phyloP scores from a whole-genome alignment of 2,329 filamentous ascomycete species.

The Pyrenochaeta sp. region DNA sequence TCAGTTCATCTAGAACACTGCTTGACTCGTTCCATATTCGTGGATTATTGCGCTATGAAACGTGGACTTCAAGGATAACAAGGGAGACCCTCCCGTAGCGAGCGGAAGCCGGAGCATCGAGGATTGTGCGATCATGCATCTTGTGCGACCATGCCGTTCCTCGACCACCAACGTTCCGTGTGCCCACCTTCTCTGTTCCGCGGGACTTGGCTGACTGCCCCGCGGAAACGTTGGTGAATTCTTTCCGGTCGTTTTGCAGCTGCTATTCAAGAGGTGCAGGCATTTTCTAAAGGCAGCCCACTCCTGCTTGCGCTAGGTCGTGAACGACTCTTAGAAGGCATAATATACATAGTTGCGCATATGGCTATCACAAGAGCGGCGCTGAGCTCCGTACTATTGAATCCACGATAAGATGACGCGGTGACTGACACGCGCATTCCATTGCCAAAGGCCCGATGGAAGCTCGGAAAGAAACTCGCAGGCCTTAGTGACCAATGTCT shows the following conservation, averaged over 20 bases:
- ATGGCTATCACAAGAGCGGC: not conserved
- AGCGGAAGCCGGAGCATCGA: constrained; percentile 19
- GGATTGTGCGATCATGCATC: constrained; percentile 22
- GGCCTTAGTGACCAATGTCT: constrained; percentile 17
- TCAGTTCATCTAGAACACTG: constrained; percentile 30
- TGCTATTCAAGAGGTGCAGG: not conserved
- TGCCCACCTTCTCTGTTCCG: constrained; percentile 6
- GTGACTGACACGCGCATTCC: constrained; percentile 23
- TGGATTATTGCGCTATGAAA: constrained; percentile 22
- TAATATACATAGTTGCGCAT: no score
- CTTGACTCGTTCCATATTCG: constrained; percentile 30
- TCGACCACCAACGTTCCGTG: constrained; percentile 17
- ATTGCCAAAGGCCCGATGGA: constrained; percentile 28
- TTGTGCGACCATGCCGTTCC: constrained; percentile 13
- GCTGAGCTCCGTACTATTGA: constrained; percentile 1
- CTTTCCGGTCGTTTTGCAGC: not conserved
- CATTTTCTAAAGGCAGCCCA: not conserved
- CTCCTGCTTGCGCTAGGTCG: no score
- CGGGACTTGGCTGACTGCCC: constrained; percentile 1
- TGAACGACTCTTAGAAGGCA: no score
- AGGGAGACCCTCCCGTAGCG: constrained; percentile 21
- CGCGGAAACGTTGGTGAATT: not conserved
- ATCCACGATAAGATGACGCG: constrained; percentile 5
- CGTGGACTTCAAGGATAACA: constrained; percentile 15
- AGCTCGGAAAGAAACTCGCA: constrained; percentile 20